Evolutionary conservation across 192 early-diverging fungal species (phyloP).

Genomic region (Rhizophagus clarus): DNA sequence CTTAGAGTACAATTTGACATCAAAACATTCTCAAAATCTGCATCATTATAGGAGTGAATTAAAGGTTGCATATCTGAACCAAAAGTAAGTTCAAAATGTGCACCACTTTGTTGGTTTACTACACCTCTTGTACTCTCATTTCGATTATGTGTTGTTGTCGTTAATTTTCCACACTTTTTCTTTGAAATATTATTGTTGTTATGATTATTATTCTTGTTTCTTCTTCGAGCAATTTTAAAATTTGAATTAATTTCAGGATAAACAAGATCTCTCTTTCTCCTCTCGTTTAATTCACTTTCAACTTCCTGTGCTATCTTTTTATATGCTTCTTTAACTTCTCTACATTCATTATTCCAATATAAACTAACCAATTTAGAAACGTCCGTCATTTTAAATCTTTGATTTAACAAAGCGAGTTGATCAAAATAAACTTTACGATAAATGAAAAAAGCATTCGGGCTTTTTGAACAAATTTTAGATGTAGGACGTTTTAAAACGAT

Average conservation of each 20-base stretch:
- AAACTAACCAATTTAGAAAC: slow-evolving; percentile 14
- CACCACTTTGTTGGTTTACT: not conserved
- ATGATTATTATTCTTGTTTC: not conserved
- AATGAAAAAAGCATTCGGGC: slow-evolving; percentile 13
- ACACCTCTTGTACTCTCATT: not conserved
- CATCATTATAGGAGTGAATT: not conserved
- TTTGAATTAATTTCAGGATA: not conserved
- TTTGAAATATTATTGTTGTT: not conserved
- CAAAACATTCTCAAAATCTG: not conserved
- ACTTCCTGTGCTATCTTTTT: not conserved
- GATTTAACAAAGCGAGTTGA: not conserved
- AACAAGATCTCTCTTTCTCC: not conserved
- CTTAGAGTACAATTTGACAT: not conserved
- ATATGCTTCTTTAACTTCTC: not conserved
- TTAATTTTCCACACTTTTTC: not conserved
- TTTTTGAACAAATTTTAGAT: not conserved
- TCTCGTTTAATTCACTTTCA: not conserved
- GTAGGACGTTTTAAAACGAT: not conserved
- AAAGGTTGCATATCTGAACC: not conserved
- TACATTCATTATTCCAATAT: not conserved
- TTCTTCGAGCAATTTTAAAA: not conserved
- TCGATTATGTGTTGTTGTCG: not conserved
- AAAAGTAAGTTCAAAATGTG: not conserved
- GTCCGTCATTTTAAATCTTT: slow-evolving; percentile 6
- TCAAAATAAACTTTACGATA: slow-evolving; percentile 18